These are phyloP conservation scores for Rhytidhysteron rufulum DNA, from an alignment of 2,329 filamentous ascomycete genomes.

Conservation along the genomic window DNA sequence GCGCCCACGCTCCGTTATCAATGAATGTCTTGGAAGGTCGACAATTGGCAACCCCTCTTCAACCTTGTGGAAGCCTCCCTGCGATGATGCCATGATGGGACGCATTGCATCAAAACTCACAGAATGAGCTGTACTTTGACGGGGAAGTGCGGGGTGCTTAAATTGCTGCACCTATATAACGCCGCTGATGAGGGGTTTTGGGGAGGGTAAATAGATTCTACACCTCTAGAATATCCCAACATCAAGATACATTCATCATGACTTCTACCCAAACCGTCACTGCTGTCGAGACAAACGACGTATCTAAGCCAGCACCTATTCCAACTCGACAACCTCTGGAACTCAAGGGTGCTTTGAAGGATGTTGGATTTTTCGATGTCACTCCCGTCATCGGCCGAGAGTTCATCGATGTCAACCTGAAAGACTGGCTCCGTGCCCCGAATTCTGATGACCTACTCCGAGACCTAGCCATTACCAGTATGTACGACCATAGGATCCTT, in stretches of 20 bases:
- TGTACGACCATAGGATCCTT: neutral
- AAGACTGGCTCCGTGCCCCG: slow-evolving; percentile 30
- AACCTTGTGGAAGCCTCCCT: neutral
- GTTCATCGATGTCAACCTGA: slow-evolving; percentile 36
- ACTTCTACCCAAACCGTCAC: neutral
- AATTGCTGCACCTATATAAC: no score
- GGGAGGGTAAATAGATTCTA: no score
- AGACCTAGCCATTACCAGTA: slow-evolving; percentile 56
- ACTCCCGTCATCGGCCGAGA: slow-evolving; percentile 50
- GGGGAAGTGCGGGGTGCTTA: no score
- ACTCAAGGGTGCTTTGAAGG: neutral
- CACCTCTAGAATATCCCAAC: neutral
- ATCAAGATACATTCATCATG: neutral
- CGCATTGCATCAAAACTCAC: neutral
- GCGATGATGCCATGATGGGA: neutral
- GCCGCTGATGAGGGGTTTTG: no score
- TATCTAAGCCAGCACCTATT: neutral
- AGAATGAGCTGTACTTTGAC: no score
- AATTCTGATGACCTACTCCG: slow-evolving; percentile 33
- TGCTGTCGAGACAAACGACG: neutral
- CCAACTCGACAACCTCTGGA: neutral
- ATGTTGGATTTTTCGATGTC: slow-evolving; percentile 42
- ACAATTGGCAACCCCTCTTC: neutral
- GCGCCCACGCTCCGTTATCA: no score
- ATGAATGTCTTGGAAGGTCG: no score